Evolutionary conservation across 495 filamentous ascomycete species (phyloP), one percentile per base, ranked within the genome.

Genomic region (Penicillium odoratum): DNA sequence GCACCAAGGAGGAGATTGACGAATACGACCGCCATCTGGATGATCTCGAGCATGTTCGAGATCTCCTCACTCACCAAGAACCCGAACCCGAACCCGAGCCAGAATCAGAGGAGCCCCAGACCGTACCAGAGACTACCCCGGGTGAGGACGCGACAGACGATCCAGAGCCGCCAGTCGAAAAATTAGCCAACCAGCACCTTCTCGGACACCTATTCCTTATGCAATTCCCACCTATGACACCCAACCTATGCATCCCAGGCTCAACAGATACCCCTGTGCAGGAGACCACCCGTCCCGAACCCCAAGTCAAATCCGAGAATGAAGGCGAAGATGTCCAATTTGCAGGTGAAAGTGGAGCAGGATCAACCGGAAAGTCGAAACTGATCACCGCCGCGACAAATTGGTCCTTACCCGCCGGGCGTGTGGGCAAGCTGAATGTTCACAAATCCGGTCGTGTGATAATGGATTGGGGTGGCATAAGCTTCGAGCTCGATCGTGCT

Each of bases 151-250:
- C 43, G 7, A 43, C 61, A 15, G 58, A 43, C 33, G 61, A 64
- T 7, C 62, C 66, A 18, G 66, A 53, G 66, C 10, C 44, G 3
- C 36, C n/a, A 48, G 59, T 10, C 13, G 34, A 30, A 26, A 73
- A 40, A 21, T 46, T 5, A 43, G 51, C 50, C 62, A 71, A 49
- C 65, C 74, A 53, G 69, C 72, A 58, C 6, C 63, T 61, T 34
- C 62, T 76, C 16, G 77, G 78, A 25, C 70, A 75, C 38, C 67
- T 81, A 28, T 83, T 80, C 67, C 66, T 83, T 18, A 77, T 84
- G 66, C 81, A 84, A 60, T 79, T 84, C 63, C 81, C 81, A 8
- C 81, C 81, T 3, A 73, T 82, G 61, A 76, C 81, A 0, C 81
- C 81, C 49, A 77, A 74, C 53, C 74, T 84, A 48, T 59, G 68